Conservation (phyloP, 2,329 filamentous ascomycete genomes). For the Colletotrichum sidae region DNA sequence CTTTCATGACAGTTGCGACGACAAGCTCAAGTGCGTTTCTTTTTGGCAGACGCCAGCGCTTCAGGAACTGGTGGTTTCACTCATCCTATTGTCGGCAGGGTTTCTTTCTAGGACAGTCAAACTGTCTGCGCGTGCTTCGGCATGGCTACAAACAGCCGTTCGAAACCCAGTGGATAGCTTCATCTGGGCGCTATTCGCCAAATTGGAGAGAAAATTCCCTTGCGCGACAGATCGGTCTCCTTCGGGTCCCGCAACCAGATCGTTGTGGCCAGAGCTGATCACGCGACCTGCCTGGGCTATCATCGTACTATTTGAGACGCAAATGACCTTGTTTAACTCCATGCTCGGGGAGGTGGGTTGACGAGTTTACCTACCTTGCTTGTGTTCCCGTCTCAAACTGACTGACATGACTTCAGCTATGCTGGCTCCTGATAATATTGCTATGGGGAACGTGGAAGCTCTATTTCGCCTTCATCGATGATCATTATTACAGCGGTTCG, state of each 20-base stretch:
- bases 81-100: too few species aligned
- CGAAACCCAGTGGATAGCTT: too few species aligned
- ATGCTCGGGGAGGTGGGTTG: conserved; percentile 2
- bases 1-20: background rate
- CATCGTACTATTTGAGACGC: background rate
- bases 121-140: too few species aligned
- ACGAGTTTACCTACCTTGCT: background rate
- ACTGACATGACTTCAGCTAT: background rate
- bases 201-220: too few species aligned
- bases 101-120: too few species aligned
- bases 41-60: too few species aligned
- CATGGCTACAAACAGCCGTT: too few species aligned
- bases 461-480: background rate
- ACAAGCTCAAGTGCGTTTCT: too few species aligned
- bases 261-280: background rate
- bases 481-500: background rate
- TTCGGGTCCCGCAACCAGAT: background rate
- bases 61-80: too few species aligned
- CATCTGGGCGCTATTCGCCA: too few species aligned
- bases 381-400: background rate
- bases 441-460: background rate
- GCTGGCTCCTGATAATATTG: background rate
- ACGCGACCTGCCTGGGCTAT: background rate
- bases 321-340: conserved; percentile 1
- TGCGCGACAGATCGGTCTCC: too few species aligned